Percentiles rank a stretch among this genome's conserved stretches.
These are phyloP conservation scores for Xylariaceae sp. DNA, from an alignment of 2,329 filamentous ascomycete genomes.

Conservation along the genomic window DNA sequence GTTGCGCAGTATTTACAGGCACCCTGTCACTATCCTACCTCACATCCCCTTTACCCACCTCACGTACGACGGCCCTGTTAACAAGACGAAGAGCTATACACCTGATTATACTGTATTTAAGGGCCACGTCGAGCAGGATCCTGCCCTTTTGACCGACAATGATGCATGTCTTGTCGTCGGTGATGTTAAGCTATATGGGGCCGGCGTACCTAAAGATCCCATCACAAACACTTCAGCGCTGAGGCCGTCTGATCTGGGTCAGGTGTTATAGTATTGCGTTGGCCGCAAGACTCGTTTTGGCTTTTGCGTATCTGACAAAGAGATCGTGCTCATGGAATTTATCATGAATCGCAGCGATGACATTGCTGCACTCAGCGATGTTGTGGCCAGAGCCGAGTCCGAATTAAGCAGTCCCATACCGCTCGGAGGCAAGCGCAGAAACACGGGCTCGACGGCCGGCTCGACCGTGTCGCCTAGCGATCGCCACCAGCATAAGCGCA, in stretches of 20 bases:
- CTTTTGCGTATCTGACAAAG: slow-evolving; percentile 6
- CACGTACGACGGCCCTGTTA: neutral
- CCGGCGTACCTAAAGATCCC: neutral
- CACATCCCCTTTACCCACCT: slow-evolving; percentile 5
- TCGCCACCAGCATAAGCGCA: slow-evolving; percentile 10
- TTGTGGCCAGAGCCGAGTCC: slow-evolving; percentile 6
- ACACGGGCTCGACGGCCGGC: neutral
- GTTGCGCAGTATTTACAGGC: slow-evolving; percentile 1
- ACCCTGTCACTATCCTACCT: slow-evolving; percentile 6
- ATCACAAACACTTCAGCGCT: neutral
- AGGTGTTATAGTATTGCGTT: slow-evolving; percentile 10
- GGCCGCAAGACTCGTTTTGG: slow-evolving; percentile 12
- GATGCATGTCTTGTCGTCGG: slow-evolving; percentile 6
- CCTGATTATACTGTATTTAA: slow-evolving; percentile 11
- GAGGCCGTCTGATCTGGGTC: slow-evolving; percentile 4
- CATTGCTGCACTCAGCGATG: slow-evolving; percentile 3
- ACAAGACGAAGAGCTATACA: slow-evolving; percentile 1
- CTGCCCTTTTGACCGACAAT: neutral
- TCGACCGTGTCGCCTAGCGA: slow-evolving; percentile 9
- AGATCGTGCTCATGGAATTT: slow-evolving; percentile 10
- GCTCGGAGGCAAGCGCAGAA: neutral
- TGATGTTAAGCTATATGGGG: slow-evolving; percentile 4
- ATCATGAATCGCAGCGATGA: slow-evolving; percentile 1
- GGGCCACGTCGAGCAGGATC: neutral
- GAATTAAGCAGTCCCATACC: slow-evolving; percentile 10